Base-by-base conservation (phyloP, 2,329 filamentous ascomycete genomes). In the Diplodia sapinea region DNA sequence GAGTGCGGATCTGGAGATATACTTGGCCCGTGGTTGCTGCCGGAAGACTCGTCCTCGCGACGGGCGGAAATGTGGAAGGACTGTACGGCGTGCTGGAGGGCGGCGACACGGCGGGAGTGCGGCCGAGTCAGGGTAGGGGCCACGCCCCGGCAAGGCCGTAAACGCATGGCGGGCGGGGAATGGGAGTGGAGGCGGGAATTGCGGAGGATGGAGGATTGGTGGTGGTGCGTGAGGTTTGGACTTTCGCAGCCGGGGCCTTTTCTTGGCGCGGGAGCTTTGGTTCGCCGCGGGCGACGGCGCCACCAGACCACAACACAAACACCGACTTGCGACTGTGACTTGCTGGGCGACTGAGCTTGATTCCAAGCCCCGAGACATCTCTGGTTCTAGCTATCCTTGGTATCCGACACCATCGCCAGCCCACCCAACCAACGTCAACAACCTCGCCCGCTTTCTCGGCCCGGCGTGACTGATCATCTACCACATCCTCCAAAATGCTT, bases 401-500 rank as follows among this genome's bases (percentile, higher is more conserved):
- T 17, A 23, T 29, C 23, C 26, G 50, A 9, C 15, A 49, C 17
- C 20, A 13, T 5, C 50, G 15, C 15, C 15, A 20, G 9, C 17
- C 4, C 4, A 52, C 50, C 20, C 47, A 26, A 5, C 8, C n/a
- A 52, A 9, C 50, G 1, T 11, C 33, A 12, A 33, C 51, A n/a
- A 4, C 38, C 17, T 8, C 26, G 26, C 57, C n/a, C 36, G 38
- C n/a, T 13, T 12, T 17, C 29, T 33, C 43, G 26, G 29, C 20
- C 31, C 17, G 12, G 17, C 59, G 52, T 11, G 33, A 51, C 20
- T 26, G 23, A 54, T 56, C 59, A 51, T 43, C 31, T 31, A 3
- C 55, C 50, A 38, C 36, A 47, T 47, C 69, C 78, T 47, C 47
- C 69, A 78, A 43, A 8, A 89, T 91, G 88, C 87, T 91, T 72